Evolutionary conservation across 768 basidiomycete genomes (phyloP), one percentile per base, ranked within the genome.

Genomic region (Mycena metata): DNA sequence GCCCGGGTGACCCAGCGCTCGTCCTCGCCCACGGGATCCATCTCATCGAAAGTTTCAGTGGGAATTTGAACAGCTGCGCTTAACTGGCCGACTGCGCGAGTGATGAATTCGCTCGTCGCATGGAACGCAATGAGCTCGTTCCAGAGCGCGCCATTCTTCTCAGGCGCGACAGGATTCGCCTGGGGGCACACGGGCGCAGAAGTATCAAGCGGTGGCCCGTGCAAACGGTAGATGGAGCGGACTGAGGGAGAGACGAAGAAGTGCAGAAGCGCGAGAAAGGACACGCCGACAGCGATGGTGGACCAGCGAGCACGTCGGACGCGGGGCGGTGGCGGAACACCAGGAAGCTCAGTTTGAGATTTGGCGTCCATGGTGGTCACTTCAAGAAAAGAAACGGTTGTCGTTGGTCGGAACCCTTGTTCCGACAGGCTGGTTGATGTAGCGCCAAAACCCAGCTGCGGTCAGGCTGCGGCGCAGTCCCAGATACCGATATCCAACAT

Each of bases 1-100:
- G 59, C 71, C 10, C 84, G 83, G 41, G 74, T 76, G 26, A 78
- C 71, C 84, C 83, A 85, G 21, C 84, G 83, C 3, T 79, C 77
- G 67, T 89, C 87, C 16, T 77, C 77, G 30, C 84, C 87, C 10
- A 87, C 77, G 0, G 81, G 82, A 0, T 71, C 78, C 84, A 85
- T 85, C 52, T 76, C 69, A 66, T 88, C 87, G 74, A 77, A 86
- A 0, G 82, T 83, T 69, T 85, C 84, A 15, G 87, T 88, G 63
- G 77, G 80, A 33, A 83, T 74, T 43, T 69, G 59, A 17, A 83
- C 77, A 30, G 81, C 81, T 3, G 76, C 79, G 42, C 75, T 74
- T 24, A 83, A 75, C 75, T 77, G 79, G 30, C 75, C 72, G 23
- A 78, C 74, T 1, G 78, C 79, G 47, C 73, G 72, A 2, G 17